Evolutionary conservation across 2,329 filamentous ascomycete species (phyloP), one percentile per base, ranked within the genome.

Genomic region (Ophiostoma pallidulum): DNA sequence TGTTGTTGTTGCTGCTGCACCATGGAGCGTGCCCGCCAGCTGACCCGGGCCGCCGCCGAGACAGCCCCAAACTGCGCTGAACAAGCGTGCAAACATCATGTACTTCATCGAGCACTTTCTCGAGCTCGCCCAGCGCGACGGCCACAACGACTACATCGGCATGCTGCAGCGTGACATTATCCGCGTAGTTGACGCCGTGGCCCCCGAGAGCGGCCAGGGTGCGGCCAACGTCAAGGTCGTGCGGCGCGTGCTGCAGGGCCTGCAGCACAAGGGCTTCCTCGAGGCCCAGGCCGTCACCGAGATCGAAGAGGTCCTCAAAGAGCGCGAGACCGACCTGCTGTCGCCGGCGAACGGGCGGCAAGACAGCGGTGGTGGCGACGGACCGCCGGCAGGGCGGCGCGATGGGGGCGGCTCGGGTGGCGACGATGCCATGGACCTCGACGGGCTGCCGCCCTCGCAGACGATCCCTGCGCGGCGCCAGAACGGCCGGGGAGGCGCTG

Each of bases 31-130:
- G 24, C n/a, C 4, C 9, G 1, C 12, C 8, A 2, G 9, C 53
- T 57, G 45, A 57, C 38, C 29, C 41, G 8, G 9, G 8, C 3
- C 41, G 41, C 20, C n/a, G n/a, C n/a, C n/a, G n/a, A n/a, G n/a
- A n/a, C n/a, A 49, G 44, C 46, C 47, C 14, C 57, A 90, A 78
- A 94, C 87, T 56, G 91, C 86, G 56, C 94, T 98, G 85, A 98
- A 98, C 66, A 94, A 84, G 44, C 78, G 91, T 51, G 94, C 92
- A 50, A 98, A 98, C 63, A 97, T 98, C 64, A 94, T 98, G 85
- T 98, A 94, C 67, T 98, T 98, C 66, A 84, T 98, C 60, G 91
- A 97, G 61, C 85, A 91, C 57, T 86, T 98, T 56, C 86, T 94
- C 62, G 91, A 97, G 62, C 75, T 88, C 67, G 86, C 88, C 19